Evolutionary conservation across 768 basidiomycete species (phyloP), one percentile per base, ranked within the genome.

Genomic region (Boletus tomentosulus): DNA sequence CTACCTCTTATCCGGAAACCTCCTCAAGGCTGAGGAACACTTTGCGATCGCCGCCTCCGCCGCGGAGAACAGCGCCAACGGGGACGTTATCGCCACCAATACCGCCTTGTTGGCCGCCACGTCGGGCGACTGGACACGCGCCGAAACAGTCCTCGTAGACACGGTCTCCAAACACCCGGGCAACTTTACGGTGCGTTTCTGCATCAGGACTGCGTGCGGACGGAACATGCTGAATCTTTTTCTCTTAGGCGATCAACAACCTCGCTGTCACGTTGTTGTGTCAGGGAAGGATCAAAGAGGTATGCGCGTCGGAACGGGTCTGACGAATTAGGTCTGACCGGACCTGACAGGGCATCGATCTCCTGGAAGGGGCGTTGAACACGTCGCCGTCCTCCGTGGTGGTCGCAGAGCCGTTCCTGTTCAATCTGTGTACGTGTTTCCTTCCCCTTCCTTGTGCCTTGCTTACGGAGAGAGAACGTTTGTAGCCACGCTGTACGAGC

Each of bases 341-440:
- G 33, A 16, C 19, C 19, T 19, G 19, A 54, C 51, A 91, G 87
- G 86, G 82, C 3, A 90, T 90, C 46, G 78, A 82, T 43, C 78
- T 83, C 0, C 70, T 93, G 35, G 89, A 92, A 66, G 66, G 55
- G 4, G 83, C 84, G 2, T 65, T 92, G 33, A 73, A 71, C 50
- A 65, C 78, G 3, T 86, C 87, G 1, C 91, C 91, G 2, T 78
- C 86, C 1, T 80, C 81, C 46, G 81, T 87, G 9, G 85, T 87
- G 12, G 79, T 85, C 25, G 86, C 87, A 7, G 90, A 92, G 62
- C 90, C 90, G 5, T 89, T 89, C 71, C 65, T 92, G 42, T 92
- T 92, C 71, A 93, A 93, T 57, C 75, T 93, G 7, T 87, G 91
- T 91, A 66, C 55, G 85, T 71, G 1, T 4, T 16, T 27, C 19